phyloP scores from a whole-genome alignment of 768 basidiomycete genomes.

The Rhizopogon vesiculosus region DNA sequence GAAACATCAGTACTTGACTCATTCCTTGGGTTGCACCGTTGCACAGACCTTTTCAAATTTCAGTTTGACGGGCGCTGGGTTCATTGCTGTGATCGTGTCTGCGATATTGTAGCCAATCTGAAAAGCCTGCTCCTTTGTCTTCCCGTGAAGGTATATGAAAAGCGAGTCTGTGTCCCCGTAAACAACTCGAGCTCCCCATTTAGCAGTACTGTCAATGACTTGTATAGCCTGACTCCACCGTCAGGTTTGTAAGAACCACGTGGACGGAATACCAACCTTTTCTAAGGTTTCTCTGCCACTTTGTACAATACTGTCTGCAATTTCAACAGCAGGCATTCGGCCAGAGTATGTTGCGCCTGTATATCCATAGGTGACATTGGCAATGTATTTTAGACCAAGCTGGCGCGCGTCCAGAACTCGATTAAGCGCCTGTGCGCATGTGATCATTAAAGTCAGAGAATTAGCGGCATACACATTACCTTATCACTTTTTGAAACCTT shows the following conservation, averaged over 20 bases:
- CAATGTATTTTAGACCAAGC: slow-evolving; percentile 88
- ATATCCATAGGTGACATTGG: slow-evolving; percentile 95
- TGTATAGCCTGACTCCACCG: slow-evolving; percentile 64
- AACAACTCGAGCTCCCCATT: slow-evolving; percentile 91
- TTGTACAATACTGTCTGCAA: slow-evolving; percentile 97
- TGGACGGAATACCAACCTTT: slow-evolving; percentile 48
- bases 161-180: slow-evolving; percentile 98
- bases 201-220: slow-evolving; percentile 65
- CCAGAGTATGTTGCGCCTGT: slow-evolving; percentile 93
- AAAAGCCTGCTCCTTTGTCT: slow-evolving; percentile 92
- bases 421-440: slow-evolving; percentile 51
- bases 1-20: neutral
- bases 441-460: slow-evolving; percentile 5
- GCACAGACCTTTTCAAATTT: slow-evolving; percentile 90
- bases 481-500: slow-evolving; percentile 74
- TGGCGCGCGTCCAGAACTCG: slow-evolving; percentile 87
- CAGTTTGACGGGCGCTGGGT: slow-evolving; percentile 89
- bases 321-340: slow-evolving; percentile 96
- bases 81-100: slow-evolving; percentile 76
- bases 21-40: neutral
- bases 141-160: slow-evolving; percentile 87
- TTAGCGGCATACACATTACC: slow-evolving; percentile 33
- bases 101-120: slow-evolving; percentile 91
- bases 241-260: neutral
- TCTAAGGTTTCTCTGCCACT: slow-evolving; percentile 94